Evolutionary conservation across 495 filamentous ascomycete species (phyloP), one percentile per base, ranked within the genome.

Genomic region (Terfezia claveryi): DNA sequence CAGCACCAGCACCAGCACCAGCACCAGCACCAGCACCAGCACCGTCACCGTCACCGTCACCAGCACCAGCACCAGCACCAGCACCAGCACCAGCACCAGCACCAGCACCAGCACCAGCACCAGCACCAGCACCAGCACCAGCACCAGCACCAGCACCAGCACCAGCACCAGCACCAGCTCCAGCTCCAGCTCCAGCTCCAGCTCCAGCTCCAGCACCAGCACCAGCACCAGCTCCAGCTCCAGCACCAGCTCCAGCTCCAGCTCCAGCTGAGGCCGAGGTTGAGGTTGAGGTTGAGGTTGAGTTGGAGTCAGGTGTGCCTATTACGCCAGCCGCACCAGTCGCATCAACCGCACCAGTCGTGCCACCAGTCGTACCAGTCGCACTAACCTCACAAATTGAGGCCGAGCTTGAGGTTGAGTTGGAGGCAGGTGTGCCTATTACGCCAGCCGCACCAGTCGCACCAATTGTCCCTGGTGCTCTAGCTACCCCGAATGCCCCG

Each of bases 171-270:
- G 14, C 41, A 4, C 41, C 41, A 46, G 12, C 41, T 46, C 41
- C 41, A 46, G 41, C 41, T 46, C 2, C 12, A 2, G 7, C 7
- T 46, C 2, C 2, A 4, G 27, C 41, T 4, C 41, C 12, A 14
- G 4, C 7, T 17, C 17, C 2, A 7, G 17, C 17, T 7, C 2
- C 38, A 44, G 38, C 38, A 44, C 38, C 38, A 44, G 10, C 12
- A 17, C 38, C 23, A 44, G 50, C 59, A 58, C 41, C 46, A 16
- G 50, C 57, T 23, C 4, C 4, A 14, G 41, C 50, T 11, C 37
- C 8, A 10, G 63, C 63, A 37, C 38, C 60, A 37, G 61, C 54
- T 23, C 53, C 57, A 7, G 61, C 53, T 0, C 8, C 37, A 5
- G 5, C 12, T 38, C 23, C 27, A 14, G 23, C 36, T n/a, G 23